Conservation (phyloP, 768 basidiomycete species). For the Coprinopsis sp. region DNA sequence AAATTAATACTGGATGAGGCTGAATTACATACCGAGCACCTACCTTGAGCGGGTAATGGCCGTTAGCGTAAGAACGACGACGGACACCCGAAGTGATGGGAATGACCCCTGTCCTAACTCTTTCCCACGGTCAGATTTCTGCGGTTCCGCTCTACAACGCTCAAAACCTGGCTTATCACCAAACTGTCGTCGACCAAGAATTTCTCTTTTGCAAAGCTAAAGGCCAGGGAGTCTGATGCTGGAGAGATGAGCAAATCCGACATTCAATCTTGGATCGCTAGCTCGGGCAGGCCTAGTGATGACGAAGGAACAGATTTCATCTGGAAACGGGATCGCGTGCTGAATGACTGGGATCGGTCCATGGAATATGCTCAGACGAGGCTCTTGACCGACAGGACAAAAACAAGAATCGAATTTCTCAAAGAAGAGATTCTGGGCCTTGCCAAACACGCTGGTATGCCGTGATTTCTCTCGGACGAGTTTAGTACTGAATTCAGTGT, state of each 20-base stretch:
- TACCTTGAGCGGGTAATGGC: too few relatives aligned
- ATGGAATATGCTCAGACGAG: constrained; percentile 47
- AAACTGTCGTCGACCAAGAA: constrained; percentile 9
- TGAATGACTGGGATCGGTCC: constrained; percentile 52
- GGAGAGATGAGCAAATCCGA: constrained; percentile 43
- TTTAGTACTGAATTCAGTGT: constrained; percentile 8
- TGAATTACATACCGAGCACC: too few relatives aligned
- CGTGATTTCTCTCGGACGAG: constrained; percentile 1
- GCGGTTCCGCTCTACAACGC: not conserved
- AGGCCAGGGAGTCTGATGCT: constrained; percentile 38
- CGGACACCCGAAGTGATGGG: too few relatives aligned
- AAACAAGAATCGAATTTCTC: constrained; percentile 52
- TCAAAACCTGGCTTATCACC: not conserved
- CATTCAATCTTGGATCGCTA: constrained; percentile 62
- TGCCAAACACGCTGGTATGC: constrained; percentile 53
- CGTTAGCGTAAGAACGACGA: too few relatives aligned
- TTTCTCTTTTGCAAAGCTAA: constrained; percentile 43
- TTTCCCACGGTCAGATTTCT: too few relatives aligned
- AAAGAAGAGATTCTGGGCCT: constrained; percentile 57
- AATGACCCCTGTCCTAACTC: too few relatives aligned
- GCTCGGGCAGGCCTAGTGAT: constrained; percentile 29
- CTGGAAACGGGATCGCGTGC: constrained; percentile 54
- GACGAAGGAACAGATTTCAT: constrained; percentile 28
- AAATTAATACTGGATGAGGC: too few relatives aligned
- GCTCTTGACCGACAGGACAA: constrained; percentile 51